Conservation (phyloP, 345 rosid genomes). For the Eucalyptus paniculata region DNA sequence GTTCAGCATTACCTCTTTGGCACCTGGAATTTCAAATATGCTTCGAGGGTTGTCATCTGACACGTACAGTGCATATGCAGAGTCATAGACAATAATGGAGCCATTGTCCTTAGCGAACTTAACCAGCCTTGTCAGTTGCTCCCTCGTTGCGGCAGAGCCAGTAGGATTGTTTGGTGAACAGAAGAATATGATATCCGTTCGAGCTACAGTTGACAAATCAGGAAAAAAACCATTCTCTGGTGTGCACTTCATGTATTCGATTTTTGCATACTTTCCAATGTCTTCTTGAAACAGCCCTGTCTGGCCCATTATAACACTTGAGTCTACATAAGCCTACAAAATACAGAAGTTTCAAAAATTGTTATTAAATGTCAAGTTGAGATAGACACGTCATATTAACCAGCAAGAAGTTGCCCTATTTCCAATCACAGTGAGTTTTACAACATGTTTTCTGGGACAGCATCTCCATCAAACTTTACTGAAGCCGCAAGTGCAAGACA, state of each 20-base stretch:
- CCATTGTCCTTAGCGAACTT: slow-evolving; percentile 86
- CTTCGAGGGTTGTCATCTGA: slow-evolving; percentile 78
- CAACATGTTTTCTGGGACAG: neutral
- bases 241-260: slow-evolving; percentile 87
- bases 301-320: slow-evolving; percentile 94
- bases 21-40: slow-evolving; percentile 97
- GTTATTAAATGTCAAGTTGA: neutral
- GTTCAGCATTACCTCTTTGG: slow-evolving; percentile 56
- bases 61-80: slow-evolving; percentile 88
- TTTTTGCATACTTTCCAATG: slow-evolving; percentile 48
- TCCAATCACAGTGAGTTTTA: neutral
- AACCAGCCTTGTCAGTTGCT: slow-evolving; percentile 65
- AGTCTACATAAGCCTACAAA: slow-evolving; percentile 90
- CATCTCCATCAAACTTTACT: neutral
- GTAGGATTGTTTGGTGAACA: slow-evolving; percentile 98
- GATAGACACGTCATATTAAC: neutral
- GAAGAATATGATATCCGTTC: slow-evolving; percentile 84
- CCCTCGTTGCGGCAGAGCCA: slow-evolving; percentile 85
- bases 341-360: neutral
- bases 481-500: neutral
- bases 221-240: slow-evolving; percentile 99
- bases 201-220: slow-evolving; percentile 54
- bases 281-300: slow-evolving; percentile 66
- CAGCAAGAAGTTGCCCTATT: neutral
- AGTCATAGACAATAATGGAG: slow-evolving; percentile 83